Evolutionary conservation across 352 stramenopile species (phyloP).

Genomic region (Phytophthora agathidicida): DNA sequence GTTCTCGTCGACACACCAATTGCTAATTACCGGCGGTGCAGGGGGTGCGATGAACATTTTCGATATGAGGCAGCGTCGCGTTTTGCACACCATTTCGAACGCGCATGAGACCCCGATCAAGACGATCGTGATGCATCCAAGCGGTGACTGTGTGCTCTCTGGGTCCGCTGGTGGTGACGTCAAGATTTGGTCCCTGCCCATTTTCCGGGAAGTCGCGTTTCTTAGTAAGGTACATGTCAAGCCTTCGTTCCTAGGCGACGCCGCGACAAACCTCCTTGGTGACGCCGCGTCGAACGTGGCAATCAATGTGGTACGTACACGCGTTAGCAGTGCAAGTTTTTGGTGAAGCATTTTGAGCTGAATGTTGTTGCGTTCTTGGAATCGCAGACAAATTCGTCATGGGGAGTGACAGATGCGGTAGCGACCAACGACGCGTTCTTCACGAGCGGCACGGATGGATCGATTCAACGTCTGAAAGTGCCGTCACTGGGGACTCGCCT

Average conservation of each 20-base stretch:
- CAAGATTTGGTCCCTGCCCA: constrained; percentile 89
- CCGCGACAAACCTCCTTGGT: constrained; percentile 76
- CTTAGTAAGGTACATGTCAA: constrained; percentile 81
- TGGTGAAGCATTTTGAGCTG: not conserved
- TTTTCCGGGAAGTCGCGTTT: constrained; percentile 82
- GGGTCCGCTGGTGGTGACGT: constrained; percentile 83
- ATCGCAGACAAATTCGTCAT: constrained; percentile 76
- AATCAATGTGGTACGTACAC: constrained; percentile 77
- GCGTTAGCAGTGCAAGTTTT: not conserved
- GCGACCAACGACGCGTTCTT: constrained; percentile 86
- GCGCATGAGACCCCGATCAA: constrained; percentile 88
- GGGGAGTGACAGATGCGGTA: constrained; percentile 83
- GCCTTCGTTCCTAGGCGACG: constrained; percentile 79
- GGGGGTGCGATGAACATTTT: constrained; percentile 85
- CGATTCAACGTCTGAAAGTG: constrained; percentile 76
- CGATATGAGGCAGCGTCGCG: constrained; percentile 85
- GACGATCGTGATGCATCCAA: constrained; percentile 78
- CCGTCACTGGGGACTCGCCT: constrained; percentile 44
- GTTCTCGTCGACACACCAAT: constrained; percentile 81
- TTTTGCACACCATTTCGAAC: constrained; percentile 84
- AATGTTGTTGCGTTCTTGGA: not conserved
- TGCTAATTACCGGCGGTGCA: constrained; percentile 84
- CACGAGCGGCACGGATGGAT: constrained; percentile 83
- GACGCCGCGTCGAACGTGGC: constrained; percentile 86
- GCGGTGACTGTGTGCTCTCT: constrained; percentile 81